These are phyloP conservation scores for Phytophthora tentaculata DNA, from an alignment of 352 stramenopile genomes.

Conservation along the genomic window DNA sequence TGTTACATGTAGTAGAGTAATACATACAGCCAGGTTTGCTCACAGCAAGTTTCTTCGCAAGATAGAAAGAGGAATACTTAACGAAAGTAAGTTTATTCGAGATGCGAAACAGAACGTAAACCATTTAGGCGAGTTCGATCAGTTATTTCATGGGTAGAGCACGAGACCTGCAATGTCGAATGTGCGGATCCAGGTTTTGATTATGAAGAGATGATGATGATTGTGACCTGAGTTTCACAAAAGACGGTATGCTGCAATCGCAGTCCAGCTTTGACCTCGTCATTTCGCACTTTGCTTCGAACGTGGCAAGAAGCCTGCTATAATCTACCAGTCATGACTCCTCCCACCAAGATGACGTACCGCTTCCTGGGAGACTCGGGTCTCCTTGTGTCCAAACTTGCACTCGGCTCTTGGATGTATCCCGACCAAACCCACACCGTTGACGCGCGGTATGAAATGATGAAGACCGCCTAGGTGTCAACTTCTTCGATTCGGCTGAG, in stretches of 20 bases:
- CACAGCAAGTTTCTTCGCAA: no score
- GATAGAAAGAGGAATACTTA: no score
- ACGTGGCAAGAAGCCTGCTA: not conserved
- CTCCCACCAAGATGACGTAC: constrained; percentile 24
- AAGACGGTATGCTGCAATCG: not conserved
- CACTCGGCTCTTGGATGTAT: constrained; percentile 16
- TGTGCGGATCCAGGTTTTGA: not conserved
- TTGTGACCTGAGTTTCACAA: not conserved
- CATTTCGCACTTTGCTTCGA: constrained; percentile 3
- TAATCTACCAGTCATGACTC: not conserved
- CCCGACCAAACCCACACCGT: constrained; percentile 5
- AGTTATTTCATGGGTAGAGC: no score
- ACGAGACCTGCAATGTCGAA: no score
- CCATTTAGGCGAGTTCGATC: no score
- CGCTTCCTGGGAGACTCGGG: constrained; percentile 27
- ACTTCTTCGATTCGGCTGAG: constrained; percentile 48
- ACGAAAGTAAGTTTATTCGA: no score
- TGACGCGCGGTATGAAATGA: constrained; percentile 18
- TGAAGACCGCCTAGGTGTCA: constrained; percentile 40
- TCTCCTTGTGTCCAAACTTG: constrained; percentile 29
- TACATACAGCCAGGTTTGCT: no score
- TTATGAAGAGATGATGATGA: constrained; percentile 5
- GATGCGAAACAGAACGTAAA: no score
- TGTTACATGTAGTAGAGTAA: no score
- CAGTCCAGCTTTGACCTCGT: not conserved